Base-by-base conservation (phyloP, 352 stramenopile species). In the Phytophthora fragariae region DNA sequence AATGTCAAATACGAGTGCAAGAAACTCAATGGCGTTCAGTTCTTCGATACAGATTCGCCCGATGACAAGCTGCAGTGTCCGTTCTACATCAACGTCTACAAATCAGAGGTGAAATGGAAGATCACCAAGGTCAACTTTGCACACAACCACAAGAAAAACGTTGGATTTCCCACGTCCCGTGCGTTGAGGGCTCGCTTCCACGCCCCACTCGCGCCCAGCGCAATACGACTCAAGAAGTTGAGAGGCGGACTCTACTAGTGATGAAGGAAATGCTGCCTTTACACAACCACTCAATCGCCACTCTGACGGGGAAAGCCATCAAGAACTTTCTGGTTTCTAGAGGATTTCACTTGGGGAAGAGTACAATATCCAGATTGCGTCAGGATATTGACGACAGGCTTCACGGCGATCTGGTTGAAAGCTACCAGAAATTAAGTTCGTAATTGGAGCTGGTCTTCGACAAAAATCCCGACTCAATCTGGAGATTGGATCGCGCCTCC, bases 41-140 rank as follows among this genome's bases (percentile, higher is more conserved):
- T 59, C 56, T 68, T 64, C 17, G 41, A 50, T 14, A 50, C 6
- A 24, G 33, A 68, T 11, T 47, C 19, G 1, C 14, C 50, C 1
- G 11, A 9, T 6, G 66, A 62, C 0, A 46, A 55, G 0, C 1
- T 69, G 0, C 5, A 65, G 7, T 73, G 59, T 9, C 53, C 59
- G 2, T 73, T 69, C 50, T 73, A 60, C 41, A 12, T 73, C 7
- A 73, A 65, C n/a, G 44, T 59, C 0, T 64, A 19, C 29, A 33
- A 58, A 5, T 2, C 5, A 10, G 19, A 68, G 0, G 39, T 53
- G 2, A 14, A 41, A 9, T 63, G 44, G 41, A 73, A 68, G 5
- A 10, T 68, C 1, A 68, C 66, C 2, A 49, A 55, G 31, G 17
- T n/a, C 0, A 73, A 68, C 9, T 59, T 64, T 24, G 50, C 52